Conservation (phyloP, 1,139 yeast species). For the Diutina siamensis region DNA sequence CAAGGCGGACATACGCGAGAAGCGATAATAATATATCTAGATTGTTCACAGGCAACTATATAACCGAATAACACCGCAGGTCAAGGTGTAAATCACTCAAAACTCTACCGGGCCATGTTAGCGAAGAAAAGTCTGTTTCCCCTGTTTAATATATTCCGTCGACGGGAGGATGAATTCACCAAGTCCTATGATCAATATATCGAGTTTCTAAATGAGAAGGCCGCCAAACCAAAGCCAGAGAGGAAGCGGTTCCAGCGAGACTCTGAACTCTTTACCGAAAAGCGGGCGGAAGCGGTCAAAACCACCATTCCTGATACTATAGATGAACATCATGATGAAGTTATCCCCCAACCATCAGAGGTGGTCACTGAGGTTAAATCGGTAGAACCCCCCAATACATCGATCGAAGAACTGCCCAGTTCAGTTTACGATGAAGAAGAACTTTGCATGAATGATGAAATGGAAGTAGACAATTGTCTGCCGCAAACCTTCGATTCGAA, state of each 20-base stretch:
- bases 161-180: slow-evolving; percentile 4
- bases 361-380: no score
- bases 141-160: slow-evolving; percentile 2
- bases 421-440: background rate
- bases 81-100: no score
- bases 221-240: background rate
- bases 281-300: no score
- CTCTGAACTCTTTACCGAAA: background rate
- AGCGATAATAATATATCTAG: background rate
- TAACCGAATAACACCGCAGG: background rate
- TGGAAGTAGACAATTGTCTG: no score
- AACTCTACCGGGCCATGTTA: no score
- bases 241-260: background rate
- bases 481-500: background rate
- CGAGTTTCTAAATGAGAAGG: background rate
- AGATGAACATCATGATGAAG: no score
- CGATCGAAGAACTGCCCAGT: background rate
- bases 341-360: no score
- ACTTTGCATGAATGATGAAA: no score
- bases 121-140: background rate
- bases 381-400: no score
- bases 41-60: background rate
- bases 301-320: no score
- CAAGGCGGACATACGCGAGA: background rate
- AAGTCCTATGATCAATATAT: background rate